Evolutionary conservation across 2,329 filamentous ascomycete species (phyloP).

Genomic region (Diaporthe longicolla): DNA sequence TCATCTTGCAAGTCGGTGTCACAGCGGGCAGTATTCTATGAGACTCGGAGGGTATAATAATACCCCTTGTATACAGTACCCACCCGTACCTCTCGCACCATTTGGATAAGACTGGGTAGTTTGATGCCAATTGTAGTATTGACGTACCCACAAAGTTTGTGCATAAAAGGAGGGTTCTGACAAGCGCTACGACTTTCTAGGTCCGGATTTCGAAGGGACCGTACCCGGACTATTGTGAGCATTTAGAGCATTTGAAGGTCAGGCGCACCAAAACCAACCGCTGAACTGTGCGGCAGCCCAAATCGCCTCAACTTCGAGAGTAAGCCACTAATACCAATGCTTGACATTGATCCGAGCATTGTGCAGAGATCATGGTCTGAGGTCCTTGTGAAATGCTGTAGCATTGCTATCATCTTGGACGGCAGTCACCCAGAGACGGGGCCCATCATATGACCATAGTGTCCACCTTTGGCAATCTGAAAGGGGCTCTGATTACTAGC

Average conservation of each 20-base stretch:
- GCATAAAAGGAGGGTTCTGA: background rate
- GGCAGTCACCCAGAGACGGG: no score
- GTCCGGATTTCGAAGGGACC: background rate
- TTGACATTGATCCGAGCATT: background rate
- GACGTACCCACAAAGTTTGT: background rate
- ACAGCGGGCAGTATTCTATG: no score
- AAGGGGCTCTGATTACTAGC: background rate
- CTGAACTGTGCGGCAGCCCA: background rate
- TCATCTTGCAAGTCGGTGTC: background rate
- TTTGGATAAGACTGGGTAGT: background rate
- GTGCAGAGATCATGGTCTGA: background rate
- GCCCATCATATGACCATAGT: no score
- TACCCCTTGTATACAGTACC: no score
- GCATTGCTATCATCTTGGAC: background rate
- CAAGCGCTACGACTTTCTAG: background rate
- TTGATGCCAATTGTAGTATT: background rate
- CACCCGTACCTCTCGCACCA: background rate
- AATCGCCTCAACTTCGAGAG: background rate
- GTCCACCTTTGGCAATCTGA: background rate
- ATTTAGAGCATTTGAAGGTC: background rate
- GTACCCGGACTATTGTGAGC: background rate
- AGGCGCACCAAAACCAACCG: background rate
- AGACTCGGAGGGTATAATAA: no score
- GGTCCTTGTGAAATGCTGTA: background rate
- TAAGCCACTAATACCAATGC: background rate